Percentiles rank a stretch among this genome's conserved stretches.
phyloP scores from a whole-genome alignment of 139 green algal genomes.

The Micromonas commoda region DNA sequence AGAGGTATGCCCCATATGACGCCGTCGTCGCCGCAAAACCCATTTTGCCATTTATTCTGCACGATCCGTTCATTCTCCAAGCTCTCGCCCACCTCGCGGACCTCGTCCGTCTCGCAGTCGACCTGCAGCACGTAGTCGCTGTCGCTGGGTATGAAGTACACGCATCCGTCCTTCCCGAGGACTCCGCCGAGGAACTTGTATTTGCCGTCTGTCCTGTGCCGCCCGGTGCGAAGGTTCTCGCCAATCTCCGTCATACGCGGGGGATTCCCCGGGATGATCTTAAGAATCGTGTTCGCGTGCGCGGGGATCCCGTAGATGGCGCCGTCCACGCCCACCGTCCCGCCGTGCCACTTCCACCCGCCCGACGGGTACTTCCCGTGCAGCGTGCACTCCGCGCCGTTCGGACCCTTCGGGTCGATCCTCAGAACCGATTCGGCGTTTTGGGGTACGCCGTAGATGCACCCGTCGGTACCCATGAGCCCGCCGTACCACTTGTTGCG shows the following conservation, averaged over 20 bases:
- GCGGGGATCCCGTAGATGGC: constrained; percentile 22
- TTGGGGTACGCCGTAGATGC: constrained; percentile 18
- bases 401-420: constrained; percentile 22
- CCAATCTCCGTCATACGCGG: constrained; percentile 1
- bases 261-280: constrained; percentile 12
- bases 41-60: constrained; percentile 31
- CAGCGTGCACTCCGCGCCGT: neutral
- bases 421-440: constrained; percentile 15
- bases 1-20: constrained; percentile 21
- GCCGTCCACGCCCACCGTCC: constrained; percentile 9
- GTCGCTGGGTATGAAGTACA: constrained; percentile 28
- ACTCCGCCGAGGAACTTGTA: constrained; percentile 30
- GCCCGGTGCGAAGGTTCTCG: neutral
- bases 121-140: constrained; percentile 20
- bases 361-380: neutral
- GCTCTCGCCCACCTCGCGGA: neutral
- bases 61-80: neutral
- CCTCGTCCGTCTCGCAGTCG: constrained; percentile 4
- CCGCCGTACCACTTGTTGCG: constrained; percentile 32
- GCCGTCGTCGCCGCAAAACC: constrained; percentile 21
- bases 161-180: neutral
- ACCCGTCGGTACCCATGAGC: constrained; percentile 12
- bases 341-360: constrained; percentile 30
- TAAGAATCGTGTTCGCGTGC: constrained; percentile 16
- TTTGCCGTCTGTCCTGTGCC: constrained; percentile 13